These are phyloP conservation scores for Mucor saturninus DNA, from an alignment of 371 early-diverging fungal species.

Conservation along the genomic window DNA sequence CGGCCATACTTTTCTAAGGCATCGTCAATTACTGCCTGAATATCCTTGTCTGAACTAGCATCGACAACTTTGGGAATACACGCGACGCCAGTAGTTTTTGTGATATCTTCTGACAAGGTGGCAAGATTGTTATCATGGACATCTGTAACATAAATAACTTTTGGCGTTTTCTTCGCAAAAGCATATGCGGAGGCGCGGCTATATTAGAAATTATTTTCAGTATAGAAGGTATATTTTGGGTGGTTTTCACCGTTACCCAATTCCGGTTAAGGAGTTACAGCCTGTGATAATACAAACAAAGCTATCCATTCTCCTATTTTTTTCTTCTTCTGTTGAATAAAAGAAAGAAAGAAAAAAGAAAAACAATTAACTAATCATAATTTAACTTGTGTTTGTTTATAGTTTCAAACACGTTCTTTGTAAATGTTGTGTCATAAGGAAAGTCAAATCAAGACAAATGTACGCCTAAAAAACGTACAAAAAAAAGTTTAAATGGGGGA, in stretches of 20 bases:
- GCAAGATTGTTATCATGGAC: constrained; percentile 32
- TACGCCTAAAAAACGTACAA: too few relatives aligned
- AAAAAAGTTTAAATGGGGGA: background rate
- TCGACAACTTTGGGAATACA: constrained; percentile 46
- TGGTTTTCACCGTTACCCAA: constrained; percentile 39
- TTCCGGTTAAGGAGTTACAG: constrained; percentile 50
- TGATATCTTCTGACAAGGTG: constrained; percentile 42
- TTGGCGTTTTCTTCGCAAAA: constrained; percentile 45
- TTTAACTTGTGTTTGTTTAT: too few relatives aligned
- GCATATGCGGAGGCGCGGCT: constrained; percentile 49
- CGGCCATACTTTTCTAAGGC: constrained; percentile 50
- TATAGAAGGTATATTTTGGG: background rate
- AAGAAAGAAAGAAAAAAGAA: too few relatives aligned
- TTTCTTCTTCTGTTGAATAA: too few relatives aligned
- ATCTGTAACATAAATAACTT: constrained; percentile 54
- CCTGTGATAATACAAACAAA: constrained; percentile 56
- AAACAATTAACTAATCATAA: too few relatives aligned
- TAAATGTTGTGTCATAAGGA: too few relatives aligned
- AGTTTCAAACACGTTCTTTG: too few relatives aligned
- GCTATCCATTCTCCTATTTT: background rate
- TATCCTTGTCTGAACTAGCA: constrained; percentile 46
- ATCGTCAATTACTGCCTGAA: constrained; percentile 38
- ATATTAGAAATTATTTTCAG: background rate
- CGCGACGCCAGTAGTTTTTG: constrained; percentile 38
- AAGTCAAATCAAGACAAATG: too few relatives aligned